Evolutionary conservation across 179 eudicot species (phyloP).

Genomic region (Nepenthes alata): DNA sequence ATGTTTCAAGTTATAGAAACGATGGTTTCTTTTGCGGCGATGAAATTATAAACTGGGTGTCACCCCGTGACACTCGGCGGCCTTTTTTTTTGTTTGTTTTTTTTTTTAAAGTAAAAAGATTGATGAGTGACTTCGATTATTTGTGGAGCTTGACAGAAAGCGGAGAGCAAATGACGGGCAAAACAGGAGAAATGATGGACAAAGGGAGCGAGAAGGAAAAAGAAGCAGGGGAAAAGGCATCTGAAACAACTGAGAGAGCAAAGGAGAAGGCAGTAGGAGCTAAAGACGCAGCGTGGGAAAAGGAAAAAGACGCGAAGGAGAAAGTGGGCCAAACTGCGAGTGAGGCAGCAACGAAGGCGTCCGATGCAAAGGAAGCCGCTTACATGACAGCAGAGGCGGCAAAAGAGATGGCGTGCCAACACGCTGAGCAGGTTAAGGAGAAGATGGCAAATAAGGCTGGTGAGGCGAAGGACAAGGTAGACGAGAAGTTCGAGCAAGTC

Average conservation of each 20-base stretch:
- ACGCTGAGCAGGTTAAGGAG: slow-evolving; percentile 13
- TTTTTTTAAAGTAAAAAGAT: too few species aligned
- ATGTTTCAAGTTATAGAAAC: too few species aligned
- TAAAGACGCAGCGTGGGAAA: slow-evolving; percentile 4
- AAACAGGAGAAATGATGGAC: slow-evolving; percentile 8
- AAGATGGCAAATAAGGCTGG: slow-evolving; percentile 5
- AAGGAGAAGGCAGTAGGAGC: slow-evolving; percentile 8
- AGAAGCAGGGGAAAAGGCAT: slow-evolving; percentile 7
- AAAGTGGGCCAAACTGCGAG: slow-evolving; percentile 7
- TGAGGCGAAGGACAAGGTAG: slow-evolving; percentile 5
- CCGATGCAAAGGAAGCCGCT: slow-evolving; percentile 11
- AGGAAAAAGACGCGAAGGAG: slow-evolving; percentile 8
- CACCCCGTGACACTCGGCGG: too few species aligned
- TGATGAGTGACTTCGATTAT: background rate
- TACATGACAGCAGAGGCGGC: slow-evolving; percentile 5
- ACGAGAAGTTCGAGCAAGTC: background rate
- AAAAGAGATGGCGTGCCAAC: slow-evolving; percentile 9
- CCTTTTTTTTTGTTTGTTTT: too few species aligned
- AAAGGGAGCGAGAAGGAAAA: slow-evolving; percentile 4
- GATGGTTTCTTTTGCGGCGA: too few species aligned
- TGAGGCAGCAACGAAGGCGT: background rate
- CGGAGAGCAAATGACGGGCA: slow-evolving; percentile 7
- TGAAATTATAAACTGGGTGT: too few species aligned
- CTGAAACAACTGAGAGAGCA: background rate
- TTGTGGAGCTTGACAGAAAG: slow-evolving; percentile 4